These are phyloP conservation scores for Hygrocybe coccinea DNA, from an alignment of 768 basidiomycete species.

Conservation along the genomic window DNA sequence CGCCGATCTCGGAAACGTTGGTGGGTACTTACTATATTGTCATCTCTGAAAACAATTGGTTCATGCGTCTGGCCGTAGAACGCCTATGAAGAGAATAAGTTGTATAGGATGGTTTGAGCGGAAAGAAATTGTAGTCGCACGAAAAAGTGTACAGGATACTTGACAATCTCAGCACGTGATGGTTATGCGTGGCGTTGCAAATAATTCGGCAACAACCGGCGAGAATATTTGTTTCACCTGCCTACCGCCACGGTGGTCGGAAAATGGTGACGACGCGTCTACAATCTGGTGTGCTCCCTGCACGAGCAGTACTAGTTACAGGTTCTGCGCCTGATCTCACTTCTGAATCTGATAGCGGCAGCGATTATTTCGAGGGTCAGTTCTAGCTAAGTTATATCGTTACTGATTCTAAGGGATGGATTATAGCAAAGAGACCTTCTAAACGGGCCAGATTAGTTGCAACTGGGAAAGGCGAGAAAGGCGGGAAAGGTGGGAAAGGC, in stretches of 20 bases:
- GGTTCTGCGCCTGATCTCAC: neutral
- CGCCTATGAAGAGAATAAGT: neutral
- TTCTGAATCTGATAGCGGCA: neutral
- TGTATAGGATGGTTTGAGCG: too few relatives aligned
- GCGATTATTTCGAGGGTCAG: neutral
- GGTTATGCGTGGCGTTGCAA: too few relatives aligned
- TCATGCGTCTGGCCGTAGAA: neutral
- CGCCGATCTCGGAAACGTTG: slow-evolving; percentile 70
- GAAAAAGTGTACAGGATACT: too few relatives aligned
- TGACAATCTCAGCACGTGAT: too few relatives aligned
- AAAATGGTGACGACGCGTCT: neutral
- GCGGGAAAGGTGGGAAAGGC: neutral
- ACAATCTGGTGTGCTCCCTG: neutral
- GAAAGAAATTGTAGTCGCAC: too few relatives aligned
- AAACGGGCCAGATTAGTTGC: neutral
- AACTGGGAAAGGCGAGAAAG: neutral
- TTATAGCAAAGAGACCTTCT: slow-evolving; percentile 1
- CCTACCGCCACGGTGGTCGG: too few relatives aligned
- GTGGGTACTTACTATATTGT: slow-evolving; percentile 21
- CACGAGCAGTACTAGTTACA: neutral
- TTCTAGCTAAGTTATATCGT: neutral
- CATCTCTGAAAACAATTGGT: too few relatives aligned
- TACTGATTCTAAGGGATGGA: neutral
- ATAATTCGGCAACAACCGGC: too few relatives aligned
- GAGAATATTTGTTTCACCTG: too few relatives aligned